Evolutionary conservation across 2,329 filamentous ascomycete species (phyloP).

Genomic region (Cordyceps farinosa): DNA sequence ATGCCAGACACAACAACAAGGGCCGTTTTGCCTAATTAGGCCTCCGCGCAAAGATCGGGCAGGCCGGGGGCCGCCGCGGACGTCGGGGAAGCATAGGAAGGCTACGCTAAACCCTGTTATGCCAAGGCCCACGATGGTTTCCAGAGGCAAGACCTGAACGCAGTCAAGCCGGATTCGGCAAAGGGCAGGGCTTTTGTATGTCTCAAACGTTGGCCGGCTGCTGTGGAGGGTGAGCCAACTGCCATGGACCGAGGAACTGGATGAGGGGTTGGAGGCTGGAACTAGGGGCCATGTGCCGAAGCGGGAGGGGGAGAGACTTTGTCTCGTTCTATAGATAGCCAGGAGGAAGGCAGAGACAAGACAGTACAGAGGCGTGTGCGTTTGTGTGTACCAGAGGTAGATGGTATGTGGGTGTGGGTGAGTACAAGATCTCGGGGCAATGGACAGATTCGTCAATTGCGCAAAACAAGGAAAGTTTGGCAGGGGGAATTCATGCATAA

Average conservation of each 20-base stretch:
- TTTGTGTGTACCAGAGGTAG: not conserved
- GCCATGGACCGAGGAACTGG: slow-evolving; percentile 1
- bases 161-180: not conserved
- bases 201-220: not conserved
- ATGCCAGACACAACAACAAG: not conserved
- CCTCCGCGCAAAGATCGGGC: not conserved
- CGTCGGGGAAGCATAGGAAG: not conserved
- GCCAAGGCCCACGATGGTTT: not conserved
- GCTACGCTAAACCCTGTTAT: not conserved
- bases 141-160: not conserved
- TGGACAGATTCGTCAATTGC: not conserved
- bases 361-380: not conserved
- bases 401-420: not conserved
- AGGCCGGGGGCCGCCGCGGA: not conserved
- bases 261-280: slow-evolving; percentile 4
- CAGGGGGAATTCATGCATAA: not conserved
- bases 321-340: slow-evolving; percentile 13
- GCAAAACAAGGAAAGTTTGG: not conserved
- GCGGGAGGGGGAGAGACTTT: not conserved
- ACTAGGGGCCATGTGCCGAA: slow-evolving; percentile 13
- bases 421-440: not conserved
- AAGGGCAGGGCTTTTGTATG: not conserved
- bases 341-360: not conserved
- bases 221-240: not conserved
- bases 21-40: not conserved